Evolutionary conservation across 108 stramenopile species (phyloP), one percentile per base, ranked within the genome.

Genomic region (Skeletonema marinoi): DNA sequence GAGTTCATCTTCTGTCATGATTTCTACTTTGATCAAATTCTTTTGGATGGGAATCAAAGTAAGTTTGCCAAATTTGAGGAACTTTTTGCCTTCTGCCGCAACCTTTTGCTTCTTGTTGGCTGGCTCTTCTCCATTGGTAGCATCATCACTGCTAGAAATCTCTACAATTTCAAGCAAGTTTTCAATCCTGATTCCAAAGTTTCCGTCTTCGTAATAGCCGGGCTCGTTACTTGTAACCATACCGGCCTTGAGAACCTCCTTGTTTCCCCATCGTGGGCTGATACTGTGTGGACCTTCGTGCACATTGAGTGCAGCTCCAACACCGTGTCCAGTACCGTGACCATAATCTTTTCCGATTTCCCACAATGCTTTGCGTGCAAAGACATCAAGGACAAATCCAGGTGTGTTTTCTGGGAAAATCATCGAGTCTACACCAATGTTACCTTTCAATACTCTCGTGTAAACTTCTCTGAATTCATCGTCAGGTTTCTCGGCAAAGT

Each of bases 151-250:
- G 56, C 25, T 35, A 10, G 58, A 48, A 11, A 89, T 89, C 62
- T 89, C 88, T 44, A 78, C 60, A 60, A 94, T 88, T 62, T 92
- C 92, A 31, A 96, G 42, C 2, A 96, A 69, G 64, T 96, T 96
- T 70, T 99, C 98, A 65, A 98, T 98, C 19, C 99, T 90, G 50
- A 99, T 94, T 38, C 98, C 99, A 77, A 96, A 98, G 65, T 83
- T 85, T 5, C 96, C 98, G 73, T 92, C 93, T 30, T 91, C 90
- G 75, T 99, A 99, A 64, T 89, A 98, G n/a, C 99, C 99, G 7
- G 99, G 99, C 68, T 99, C 99, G 75, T 98, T 98, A 44, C 88
- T 90, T 8, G 97, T 84, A 14, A 96, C 94, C 99, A 99, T 99
- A n/a, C 98, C 98, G 17, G 89, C 83, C 79, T 93, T 89, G 74